These are phyloP conservation scores for Rutstroemia sp. DNA, from an alignment of 2,329 filamentous ascomycete genomes.

Conservation along the genomic window DNA sequence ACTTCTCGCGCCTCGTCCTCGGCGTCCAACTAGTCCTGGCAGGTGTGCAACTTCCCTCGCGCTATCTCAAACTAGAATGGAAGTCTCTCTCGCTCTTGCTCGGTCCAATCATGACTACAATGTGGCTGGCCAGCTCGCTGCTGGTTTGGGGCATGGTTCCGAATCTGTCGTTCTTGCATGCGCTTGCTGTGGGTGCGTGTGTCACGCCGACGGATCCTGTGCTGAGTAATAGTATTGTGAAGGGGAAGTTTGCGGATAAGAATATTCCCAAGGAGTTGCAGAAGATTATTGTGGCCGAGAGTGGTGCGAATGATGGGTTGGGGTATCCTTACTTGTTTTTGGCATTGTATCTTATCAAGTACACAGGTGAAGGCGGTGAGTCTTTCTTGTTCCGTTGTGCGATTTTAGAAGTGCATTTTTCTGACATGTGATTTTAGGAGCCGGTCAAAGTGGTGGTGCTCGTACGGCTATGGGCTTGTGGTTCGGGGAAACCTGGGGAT, in stretches of 20 bases:
- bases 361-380: conserved; percentile 45
- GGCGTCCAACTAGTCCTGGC: conserved; percentile 87
- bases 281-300: conserved; percentile 72
- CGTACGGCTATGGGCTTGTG: conserved; percentile 65
- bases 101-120: conserved; percentile 74
- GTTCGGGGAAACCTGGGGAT: conserved; percentile 81
- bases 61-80: conserved; percentile 75
- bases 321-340: conserved; percentile 83
- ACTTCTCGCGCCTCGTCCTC: conserved; percentile 79
- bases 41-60: conserved; percentile 78
- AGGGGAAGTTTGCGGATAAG: conserved; percentile 87
- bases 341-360: conserved; percentile 76
- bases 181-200: conserved; percentile 73
- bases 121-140: conserved; percentile 81
- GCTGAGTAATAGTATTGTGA: conserved; percentile 82
- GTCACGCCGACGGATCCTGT: conserved; percentile 91
- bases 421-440: not conserved
- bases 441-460: conserved; percentile 48
- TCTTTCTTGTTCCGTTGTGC: conserved; percentile 26
- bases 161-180: conserved; percentile 64
- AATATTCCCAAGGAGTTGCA: conserved; percentile 79
- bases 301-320: conserved; percentile 81
- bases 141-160: conserved; percentile 73
- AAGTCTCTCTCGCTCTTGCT: conserved; percentile 66
- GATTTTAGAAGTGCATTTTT: not conserved